Base-by-base conservation (phyloP, 768 basidiomycete species). In the Phaeotremella skinneri region DNA sequence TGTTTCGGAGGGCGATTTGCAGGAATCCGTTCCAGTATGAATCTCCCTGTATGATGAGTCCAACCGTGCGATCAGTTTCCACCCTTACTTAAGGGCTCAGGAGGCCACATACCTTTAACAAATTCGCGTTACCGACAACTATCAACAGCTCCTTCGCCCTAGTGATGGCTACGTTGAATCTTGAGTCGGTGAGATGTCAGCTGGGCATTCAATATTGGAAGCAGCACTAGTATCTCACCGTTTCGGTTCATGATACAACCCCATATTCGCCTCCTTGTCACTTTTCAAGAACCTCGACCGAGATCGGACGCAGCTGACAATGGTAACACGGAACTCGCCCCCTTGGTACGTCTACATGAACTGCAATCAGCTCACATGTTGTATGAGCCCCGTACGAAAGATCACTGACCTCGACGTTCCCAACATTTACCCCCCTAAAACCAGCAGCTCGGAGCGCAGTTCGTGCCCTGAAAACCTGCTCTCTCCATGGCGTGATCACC, bases 101-200 rank as follows among this genome's bases (percentile, higher is more conserved):
- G 17, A 11, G 1, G 43, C 2, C 2, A 39, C 58, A n/a, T 3
- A 70, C 72, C 45, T 64, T 68, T 29, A 75, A 67, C 6, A 68
- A 66, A 20, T 72, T 62, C 0, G 69, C 70, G 61, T 77, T 76
- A 0, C 78, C 78, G 6, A 79, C 59, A 21, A 78, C 59, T 34
- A 79, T 52, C 25, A 79, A 59, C 1, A 78, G 52, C 61, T 78
- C 77, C 51, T 78, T 78, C 1, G 77, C 77, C 25, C 78, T 65
- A 0, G 77, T 79, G 53, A 77, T 77, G 26, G 77, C 75, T 29
- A 79, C 78, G 58, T 79, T 79, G 70, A 78, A 77, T 16, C 76
- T 77, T 41, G 0, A 3, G 13, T 3, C 31, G n/a, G 17, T 48
- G 3, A 58, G 37, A 37, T 2, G 9, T 21, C 17, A n/a, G n/a